These are phyloP conservation scores for Phaeosphaeriaceae sp. DNA, from an alignment of 2,329 filamentous ascomycete genomes.

Conservation along the genomic window DNA sequence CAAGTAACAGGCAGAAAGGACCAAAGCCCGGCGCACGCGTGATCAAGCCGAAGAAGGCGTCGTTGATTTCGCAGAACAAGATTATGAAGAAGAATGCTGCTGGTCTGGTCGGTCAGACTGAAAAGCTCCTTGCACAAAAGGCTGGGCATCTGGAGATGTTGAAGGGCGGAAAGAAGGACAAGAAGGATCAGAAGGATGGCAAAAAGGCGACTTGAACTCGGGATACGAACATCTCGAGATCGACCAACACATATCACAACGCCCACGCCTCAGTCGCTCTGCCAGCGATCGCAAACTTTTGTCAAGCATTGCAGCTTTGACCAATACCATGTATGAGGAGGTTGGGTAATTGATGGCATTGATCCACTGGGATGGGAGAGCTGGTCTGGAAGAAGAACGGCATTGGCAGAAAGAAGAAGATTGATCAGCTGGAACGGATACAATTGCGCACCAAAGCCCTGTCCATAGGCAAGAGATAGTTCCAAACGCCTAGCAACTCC, in stretches of 20 bases:
- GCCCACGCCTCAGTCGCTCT: not conserved
- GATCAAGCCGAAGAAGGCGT: constrained; percentile 71
- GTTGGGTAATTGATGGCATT: not conserved
- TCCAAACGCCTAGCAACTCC: constrained; percentile 2
- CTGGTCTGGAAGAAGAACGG: not conserved
- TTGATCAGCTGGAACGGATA: not conserved
- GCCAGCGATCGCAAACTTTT: not conserved
- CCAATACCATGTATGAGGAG: not conserved
- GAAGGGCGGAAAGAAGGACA: constrained; percentile 68
- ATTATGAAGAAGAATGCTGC: constrained; percentile 71
- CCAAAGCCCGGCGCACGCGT: constrained; percentile 66
- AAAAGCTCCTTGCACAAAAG: constrained; percentile 69
- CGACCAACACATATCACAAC: not conserved
- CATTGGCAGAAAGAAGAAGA: not conserved
- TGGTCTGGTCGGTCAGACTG: constrained; percentile 70
- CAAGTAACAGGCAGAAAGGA: constrained; percentile 39
- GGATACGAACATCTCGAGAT: not conserved
- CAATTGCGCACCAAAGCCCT: not conserved
- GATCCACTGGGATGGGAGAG: not conserved
- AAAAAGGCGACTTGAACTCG: constrained; percentile 17
- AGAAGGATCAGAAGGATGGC: constrained; percentile 33
- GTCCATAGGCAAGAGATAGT: not conserved
- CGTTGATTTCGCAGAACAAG: constrained; percentile 66
- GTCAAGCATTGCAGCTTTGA: not conserved
- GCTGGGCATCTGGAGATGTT: constrained; percentile 75